These are phyloP conservation scores for Tolypocladium ovalisporum DNA, from an alignment of 2,329 filamentous ascomycete genomes.

Conservation along the genomic window DNA sequence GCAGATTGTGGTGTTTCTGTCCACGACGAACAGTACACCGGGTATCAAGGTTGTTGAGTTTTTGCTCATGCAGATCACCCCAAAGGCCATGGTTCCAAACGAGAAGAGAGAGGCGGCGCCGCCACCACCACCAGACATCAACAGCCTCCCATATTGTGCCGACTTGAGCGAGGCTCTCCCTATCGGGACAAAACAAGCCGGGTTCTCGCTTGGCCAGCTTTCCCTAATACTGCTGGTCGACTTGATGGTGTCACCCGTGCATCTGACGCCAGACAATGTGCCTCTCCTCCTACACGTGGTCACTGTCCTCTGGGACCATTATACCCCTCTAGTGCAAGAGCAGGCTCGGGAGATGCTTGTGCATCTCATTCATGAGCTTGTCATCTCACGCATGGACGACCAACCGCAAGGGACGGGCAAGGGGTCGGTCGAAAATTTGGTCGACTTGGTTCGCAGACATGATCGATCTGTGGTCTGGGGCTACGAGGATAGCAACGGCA, in stretches of 20 bases:
- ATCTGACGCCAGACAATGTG: slow-evolving; percentile 67
- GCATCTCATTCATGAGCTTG: slow-evolving; percentile 90
- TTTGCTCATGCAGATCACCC: slow-evolving; percentile 77
- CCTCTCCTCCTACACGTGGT: slow-evolving; percentile 84
- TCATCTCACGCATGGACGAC: slow-evolving; percentile 69
- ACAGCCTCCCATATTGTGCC: slow-evolving; percentile 76
- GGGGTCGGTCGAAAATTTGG: slow-evolving; percentile 72
- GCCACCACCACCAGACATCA: slow-evolving; percentile 63
- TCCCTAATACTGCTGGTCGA: slow-evolving; percentile 91
- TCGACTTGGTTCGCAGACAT: slow-evolving; percentile 76
- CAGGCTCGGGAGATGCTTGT: slow-evolving; percentile 97
- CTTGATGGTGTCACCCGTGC: slow-evolving; percentile 85
- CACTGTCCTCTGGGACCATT: slow-evolving; percentile 93
- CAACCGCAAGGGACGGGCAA: slow-evolving; percentile 51
- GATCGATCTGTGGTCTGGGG: slow-evolving; percentile 82
- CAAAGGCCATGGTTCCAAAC: slow-evolving; percentile 93
- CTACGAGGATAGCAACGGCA: slow-evolving; percentile 87
- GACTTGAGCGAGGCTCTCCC: slow-evolving; percentile 72
- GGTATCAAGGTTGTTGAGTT: slow-evolving; percentile 93
- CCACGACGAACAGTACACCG: slow-evolving; percentile 61
- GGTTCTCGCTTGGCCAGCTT: slow-evolving; percentile 85
- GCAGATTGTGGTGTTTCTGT: slow-evolving; percentile 93
- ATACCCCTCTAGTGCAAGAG: slow-evolving; percentile 88
- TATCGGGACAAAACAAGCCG: slow-evolving; percentile 80
- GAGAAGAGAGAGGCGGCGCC: slow-evolving; percentile 63